phyloP scores from a whole-genome alignment of 1,284 basidiomycete genomes.

The Coniferiporia sulphurascens region DNA sequence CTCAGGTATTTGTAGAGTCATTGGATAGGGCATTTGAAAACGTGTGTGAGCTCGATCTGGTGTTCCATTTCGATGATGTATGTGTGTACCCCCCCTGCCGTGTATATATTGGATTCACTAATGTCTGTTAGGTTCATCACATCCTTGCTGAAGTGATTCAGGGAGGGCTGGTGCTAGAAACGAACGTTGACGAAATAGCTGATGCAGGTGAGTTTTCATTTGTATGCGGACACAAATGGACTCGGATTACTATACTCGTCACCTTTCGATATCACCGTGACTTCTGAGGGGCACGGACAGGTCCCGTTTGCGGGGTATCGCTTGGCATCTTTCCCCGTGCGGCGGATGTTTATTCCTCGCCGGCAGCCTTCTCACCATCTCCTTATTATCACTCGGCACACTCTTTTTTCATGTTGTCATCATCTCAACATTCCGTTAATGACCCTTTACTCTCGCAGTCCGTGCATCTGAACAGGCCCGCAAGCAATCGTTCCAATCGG shows the following conservation, averaged over 20 bases:
- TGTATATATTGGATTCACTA: not conserved
- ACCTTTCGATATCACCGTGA: not conserved
- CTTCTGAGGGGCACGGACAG: too few relatives aligned
- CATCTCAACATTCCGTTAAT: not conserved
- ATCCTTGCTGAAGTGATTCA: slow-evolving; percentile 95
- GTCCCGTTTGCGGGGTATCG: too few relatives aligned
- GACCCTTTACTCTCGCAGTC: slow-evolving; percentile 36
- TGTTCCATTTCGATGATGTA: slow-evolving; percentile 98
- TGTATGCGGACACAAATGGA: not conserved
- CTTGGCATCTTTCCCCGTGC: too few relatives aligned
- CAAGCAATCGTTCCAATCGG: slow-evolving; percentile 68
- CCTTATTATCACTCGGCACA: not conserved
- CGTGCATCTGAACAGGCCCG: slow-evolving; percentile 62
- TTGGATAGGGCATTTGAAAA: slow-evolving; percentile 96
- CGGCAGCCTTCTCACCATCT: not conserved
- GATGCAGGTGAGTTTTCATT: slow-evolving; percentile 51
- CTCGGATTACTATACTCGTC: not conserved
- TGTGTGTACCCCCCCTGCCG: slow-evolving; percentile 18
- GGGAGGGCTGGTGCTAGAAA: slow-evolving; percentile 97
- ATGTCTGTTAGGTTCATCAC: slow-evolving; percentile 72
- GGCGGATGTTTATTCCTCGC: too few relatives aligned
- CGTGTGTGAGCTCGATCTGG: slow-evolving; percentile 97
- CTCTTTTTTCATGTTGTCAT: not conserved
- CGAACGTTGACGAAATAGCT: slow-evolving; percentile 90
- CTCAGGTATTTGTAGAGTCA: slow-evolving; percentile 92